phyloP scores from a whole-genome alignment of 2,329 filamentous ascomycete genomes.

The Dothistroma septosporum region DNA sequence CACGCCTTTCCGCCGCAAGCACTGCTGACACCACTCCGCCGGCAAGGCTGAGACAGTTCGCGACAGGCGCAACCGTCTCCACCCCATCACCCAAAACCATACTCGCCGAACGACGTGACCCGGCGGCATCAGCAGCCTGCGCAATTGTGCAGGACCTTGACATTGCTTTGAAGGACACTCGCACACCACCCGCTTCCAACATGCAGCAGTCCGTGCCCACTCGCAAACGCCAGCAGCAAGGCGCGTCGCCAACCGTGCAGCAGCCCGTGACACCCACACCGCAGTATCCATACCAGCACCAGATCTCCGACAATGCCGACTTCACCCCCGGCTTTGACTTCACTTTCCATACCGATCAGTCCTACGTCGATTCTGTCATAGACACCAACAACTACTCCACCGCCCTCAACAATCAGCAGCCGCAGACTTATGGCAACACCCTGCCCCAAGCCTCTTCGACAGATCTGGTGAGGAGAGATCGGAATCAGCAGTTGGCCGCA shows the following conservation, averaged over 20 bases:
- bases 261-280: conserved; percentile 30
- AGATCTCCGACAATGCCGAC: conserved; percentile 43
- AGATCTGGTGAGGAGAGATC: conserved; percentile 45
- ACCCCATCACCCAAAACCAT: not conserved
- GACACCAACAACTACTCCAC: conserved; percentile 34
- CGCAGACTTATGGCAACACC: conserved; percentile 23
- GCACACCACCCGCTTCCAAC: not conserved
- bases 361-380: conserved; percentile 37
- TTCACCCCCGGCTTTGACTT: conserved; percentile 31
- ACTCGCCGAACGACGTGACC: not conserved
- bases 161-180: not conserved
- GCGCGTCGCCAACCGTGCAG: conserved; percentile 61
- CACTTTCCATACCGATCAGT: conserved; percentile 29
- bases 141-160: not conserved
- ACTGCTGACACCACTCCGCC: not conserved
- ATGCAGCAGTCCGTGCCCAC: conserved; percentile 23
- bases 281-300: conserved; percentile 39
- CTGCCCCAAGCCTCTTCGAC: conserved; percentile 31
- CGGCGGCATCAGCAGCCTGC: not conserved
- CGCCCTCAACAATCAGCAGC: conserved; percentile 27
- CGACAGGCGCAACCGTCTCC: not conserved
- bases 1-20: not conserved
- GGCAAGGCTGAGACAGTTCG: not conserved
- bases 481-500: conserved; percentile 44
- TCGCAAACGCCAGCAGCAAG: conserved; percentile 71